Evolutionary conservation across 495 filamentous ascomycete species (phyloP), one percentile per base, ranked within the genome.

Genomic region (Stereocaulon alpinum): DNA sequence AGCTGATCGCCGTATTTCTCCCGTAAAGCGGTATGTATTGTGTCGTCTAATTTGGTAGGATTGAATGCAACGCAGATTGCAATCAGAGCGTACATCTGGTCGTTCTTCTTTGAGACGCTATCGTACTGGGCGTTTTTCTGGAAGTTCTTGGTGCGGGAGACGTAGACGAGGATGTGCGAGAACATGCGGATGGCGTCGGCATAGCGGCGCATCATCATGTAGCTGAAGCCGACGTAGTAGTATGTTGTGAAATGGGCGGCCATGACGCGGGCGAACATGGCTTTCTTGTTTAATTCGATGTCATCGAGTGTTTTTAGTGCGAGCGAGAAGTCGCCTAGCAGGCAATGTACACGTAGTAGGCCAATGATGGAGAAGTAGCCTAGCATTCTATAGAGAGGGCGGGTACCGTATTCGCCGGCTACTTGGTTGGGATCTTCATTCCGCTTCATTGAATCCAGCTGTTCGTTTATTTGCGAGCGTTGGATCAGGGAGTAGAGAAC

Each of bases 161-260:
- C 94, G 77, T 98, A 98, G 75, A 98, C 87, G 71, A 98, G 82
- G 74, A 98, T 98, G 80, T 98, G 93, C 79, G 87, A 91, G 84
- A 98, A 98, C 85, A 95, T 92, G 79, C 92, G 89, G 75, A 97
- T 96, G 72, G 93, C 93, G 71, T 98, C 93, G 74, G 88, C 89
- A 69, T 98, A 98, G 69, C 93, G 88, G 73, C 92, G 90, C 88
- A 96, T 91, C 93, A 98, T 98, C 93, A 98, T 97, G 83, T 98
- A 98, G 66, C 89, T 94, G 84, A 98, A 97, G 58, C 93, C 93
- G 64, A 97, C 92, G 71, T 97, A 98, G 84, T 98, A 98, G 82
- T 98, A 98, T 61, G 93, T 98, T 53, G 92, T 96, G 79, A 98
- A 97, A 76, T 98, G 94, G 56, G 93, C 93, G 53, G 93, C 94